Evolutionary conservation across 2,329 filamentous ascomycete genomes (phyloP).

Genomic region (Penicillium concentricum): DNA sequence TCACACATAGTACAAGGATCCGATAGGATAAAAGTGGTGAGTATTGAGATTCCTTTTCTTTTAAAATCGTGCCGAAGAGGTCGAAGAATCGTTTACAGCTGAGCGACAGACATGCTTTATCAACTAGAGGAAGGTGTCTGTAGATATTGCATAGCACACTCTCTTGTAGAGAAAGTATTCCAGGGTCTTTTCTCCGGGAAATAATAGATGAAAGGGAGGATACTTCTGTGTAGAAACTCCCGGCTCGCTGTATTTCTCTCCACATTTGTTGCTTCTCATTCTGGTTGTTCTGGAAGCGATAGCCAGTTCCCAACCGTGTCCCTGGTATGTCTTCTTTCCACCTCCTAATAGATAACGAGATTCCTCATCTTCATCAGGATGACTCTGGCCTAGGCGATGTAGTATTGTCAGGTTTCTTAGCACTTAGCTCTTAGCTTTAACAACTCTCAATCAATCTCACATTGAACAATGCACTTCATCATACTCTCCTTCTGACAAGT

Average conservation of each 20-base stretch:
- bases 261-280: not conserved
- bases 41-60: constrained; percentile 9
- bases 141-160: constrained; percentile 4
- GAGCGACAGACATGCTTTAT: constrained; percentile 14
- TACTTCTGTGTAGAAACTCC: not conserved
- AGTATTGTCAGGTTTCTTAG: no score
- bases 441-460: no score
- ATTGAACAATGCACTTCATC: no score
- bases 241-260: not conserved
- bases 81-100: constrained; percentile 13
- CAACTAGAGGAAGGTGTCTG: constrained; percentile 8
- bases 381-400: not conserved
- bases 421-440: no score
- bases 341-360: not conserved
- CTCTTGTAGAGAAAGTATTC: constrained; percentile 10
- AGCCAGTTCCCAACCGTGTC: not conserved
- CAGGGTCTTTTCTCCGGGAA: not conserved
- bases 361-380: not conserved
- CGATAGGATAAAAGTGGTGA: constrained; percentile 5
- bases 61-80: constrained; percentile 2
- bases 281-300: not conserved
- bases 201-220: not conserved
- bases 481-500: no score
- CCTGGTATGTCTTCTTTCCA: not conserved
- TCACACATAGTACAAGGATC: constrained; percentile 4